Conservation (phyloP, 768 basidiomycete species). For the Termitomyces sp. region DNA sequence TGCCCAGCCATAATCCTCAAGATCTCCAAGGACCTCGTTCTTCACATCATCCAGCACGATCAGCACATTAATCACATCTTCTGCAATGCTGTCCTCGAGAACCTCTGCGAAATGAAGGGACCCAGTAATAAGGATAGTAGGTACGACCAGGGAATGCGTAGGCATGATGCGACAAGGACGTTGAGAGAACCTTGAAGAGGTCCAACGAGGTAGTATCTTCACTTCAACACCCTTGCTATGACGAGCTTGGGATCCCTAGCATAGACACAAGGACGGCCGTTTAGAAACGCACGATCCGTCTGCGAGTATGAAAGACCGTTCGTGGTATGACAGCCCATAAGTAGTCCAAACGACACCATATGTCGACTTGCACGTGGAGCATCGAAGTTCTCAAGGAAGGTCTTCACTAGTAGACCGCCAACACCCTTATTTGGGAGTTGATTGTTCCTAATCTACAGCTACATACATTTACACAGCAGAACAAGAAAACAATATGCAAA, state of each 20-base stretch:
- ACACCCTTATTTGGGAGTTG: slow-evolving; percentile 2
- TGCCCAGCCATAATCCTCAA: slow-evolving; percentile 62
- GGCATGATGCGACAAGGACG: slow-evolving; percentile 31
- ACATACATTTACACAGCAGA: slow-evolving; percentile 2
- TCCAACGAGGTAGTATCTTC: not conserved
- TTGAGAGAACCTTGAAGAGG: not conserved
- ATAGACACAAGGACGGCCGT: slow-evolving; percentile 1
- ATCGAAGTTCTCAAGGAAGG: not conserved
- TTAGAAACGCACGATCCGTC: not conserved
- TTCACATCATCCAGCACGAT: slow-evolving; percentile 44
- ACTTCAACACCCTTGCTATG: not conserved
- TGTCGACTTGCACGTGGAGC: slow-evolving; percentile 2
- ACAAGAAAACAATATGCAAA: slow-evolving; percentile 12
- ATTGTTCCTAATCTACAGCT: slow-evolving; percentile 3
- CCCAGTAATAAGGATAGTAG: slow-evolving; percentile 55
- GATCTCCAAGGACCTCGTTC: slow-evolving; percentile 51
- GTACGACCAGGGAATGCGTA: slow-evolving; percentile 46
- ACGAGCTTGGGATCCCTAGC: not conserved
- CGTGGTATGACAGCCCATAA: not conserved
- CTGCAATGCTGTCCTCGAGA: slow-evolving; percentile 45
- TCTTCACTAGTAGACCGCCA: not conserved
- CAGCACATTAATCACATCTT: slow-evolving; percentile 58
- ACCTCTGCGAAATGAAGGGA: slow-evolving; percentile 63
- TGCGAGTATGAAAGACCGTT: not conserved
- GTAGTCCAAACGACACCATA: not conserved